Evolutionary conservation across 257 asterid genomes (phyloP).

Genomic region (Echium plantagineum): DNA sequence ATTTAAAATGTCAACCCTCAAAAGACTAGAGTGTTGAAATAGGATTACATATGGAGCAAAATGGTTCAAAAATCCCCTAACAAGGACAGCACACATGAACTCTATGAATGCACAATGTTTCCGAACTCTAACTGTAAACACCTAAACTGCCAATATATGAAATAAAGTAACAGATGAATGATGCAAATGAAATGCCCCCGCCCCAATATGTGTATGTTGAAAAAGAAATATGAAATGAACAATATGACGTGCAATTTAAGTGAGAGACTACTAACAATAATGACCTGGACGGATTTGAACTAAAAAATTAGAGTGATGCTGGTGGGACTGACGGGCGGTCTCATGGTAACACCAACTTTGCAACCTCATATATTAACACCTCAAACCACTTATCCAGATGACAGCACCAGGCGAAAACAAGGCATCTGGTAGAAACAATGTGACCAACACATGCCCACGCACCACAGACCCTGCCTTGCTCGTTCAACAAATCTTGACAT

Average conservation of each 20-base stretch:
- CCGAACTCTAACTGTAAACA: constrained; percentile 12
- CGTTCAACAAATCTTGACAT: constrained; percentile 15
- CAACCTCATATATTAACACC: constrained; percentile 6
- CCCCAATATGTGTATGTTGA: background rate
- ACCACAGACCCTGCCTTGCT: constrained; percentile 15
- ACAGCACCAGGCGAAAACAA: constrained; percentile 13
- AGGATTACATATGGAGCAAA: constrained; percentile 25
- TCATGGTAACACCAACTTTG: background rate
- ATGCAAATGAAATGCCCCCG: constrained; percentile 27
- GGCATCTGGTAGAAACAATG: background rate
- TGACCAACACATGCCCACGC: constrained; percentile 16
- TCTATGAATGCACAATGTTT: constrained; percentile 16
- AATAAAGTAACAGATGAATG: constrained; percentile 9
- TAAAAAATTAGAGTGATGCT: constrained; percentile 4
- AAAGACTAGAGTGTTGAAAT: constrained; percentile 12
- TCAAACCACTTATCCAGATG: constrained; percentile 6
- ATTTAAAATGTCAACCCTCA: constrained; percentile 10
- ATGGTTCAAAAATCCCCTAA: constrained; percentile 17
- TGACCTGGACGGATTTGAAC: constrained; percentile 17
- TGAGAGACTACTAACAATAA: constrained; percentile 13
- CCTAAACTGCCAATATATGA: constrained; percentile 7
- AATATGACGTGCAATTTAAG: constrained; percentile 15
- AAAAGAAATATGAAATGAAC: constrained; percentile 15
- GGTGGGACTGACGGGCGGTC: constrained; percentile 19
- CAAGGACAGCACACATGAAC: constrained; percentile 15